Conservation (phyloP, 1,284 basidiomycete species). For the Caloboletus firmus region DNA sequence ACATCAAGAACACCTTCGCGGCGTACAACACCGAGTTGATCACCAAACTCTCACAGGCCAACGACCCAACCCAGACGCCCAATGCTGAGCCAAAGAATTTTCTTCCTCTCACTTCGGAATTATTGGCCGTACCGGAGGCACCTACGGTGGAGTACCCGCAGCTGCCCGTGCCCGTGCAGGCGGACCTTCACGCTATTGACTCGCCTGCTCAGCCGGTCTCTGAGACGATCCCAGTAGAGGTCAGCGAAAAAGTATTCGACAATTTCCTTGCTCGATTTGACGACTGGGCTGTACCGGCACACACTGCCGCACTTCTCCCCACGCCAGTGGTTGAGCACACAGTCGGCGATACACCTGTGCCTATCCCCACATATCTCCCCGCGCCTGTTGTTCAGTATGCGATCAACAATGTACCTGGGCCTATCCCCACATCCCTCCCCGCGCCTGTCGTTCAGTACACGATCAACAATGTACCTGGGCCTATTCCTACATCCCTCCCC, state of each 20-base stretch:
- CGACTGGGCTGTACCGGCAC: neutral
- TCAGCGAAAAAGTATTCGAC: neutral
- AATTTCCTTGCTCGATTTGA: neutral
- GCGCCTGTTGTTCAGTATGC: too few species aligned
- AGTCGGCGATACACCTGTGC: neutral
- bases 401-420: neutral
- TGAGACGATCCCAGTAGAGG: neutral
- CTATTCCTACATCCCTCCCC: neutral
- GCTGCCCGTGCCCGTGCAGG: constrained; percentile 9
- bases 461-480: neutral
- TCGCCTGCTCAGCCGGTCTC: neutral
- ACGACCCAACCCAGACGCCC: neutral
- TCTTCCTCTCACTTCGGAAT: neutral
- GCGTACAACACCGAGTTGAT: neutral
- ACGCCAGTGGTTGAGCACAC: neutral
- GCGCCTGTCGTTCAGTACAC: neutral
- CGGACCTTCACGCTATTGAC: neutral
- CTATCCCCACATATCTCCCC: neutral
- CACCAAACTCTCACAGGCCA: neutral
- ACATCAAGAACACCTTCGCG: neutral
- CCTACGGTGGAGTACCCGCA: neutral
- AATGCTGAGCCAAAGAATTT: too few species aligned
- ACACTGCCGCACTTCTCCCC: too few species aligned
- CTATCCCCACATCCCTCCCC: neutral
- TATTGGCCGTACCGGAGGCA: neutral